A percentile compares a stretch with the other conserved stretches of the same genome.
Conservation (phyloP, 2,329 filamentous ascomycete genomes). For the Penicillium rolfsii region DNA sequence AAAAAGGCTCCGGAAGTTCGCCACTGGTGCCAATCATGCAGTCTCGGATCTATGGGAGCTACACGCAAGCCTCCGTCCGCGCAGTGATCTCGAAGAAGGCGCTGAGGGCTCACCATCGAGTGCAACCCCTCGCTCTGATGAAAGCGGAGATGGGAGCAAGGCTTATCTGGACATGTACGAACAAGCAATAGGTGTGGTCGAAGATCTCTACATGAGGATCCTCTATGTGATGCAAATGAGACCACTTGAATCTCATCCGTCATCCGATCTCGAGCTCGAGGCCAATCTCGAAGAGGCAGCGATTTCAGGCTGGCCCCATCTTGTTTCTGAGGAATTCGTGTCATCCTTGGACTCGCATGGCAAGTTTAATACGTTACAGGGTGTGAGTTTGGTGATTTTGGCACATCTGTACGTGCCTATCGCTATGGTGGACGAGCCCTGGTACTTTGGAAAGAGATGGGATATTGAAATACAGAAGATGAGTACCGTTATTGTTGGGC, state of each 20-base stretch:
- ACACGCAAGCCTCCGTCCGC: not conserved
- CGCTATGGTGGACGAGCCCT: constrained; percentile 11
- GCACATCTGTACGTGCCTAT: constrained; percentile 25
- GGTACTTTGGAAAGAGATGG: constrained; percentile 14
- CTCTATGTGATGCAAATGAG: constrained; percentile 21
- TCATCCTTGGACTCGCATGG: constrained; percentile 10
- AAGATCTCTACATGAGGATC: constrained; percentile 20
- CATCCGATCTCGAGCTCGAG: constrained; percentile 18
- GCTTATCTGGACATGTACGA: constrained; percentile 1
- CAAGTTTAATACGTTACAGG: not conserved
- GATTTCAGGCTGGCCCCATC: constrained; percentile 21
- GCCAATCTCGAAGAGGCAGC: constrained; percentile 26
- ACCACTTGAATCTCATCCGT: constrained; percentile 3
- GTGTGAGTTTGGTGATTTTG: constrained; percentile 20
- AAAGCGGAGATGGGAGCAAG: not conserved
- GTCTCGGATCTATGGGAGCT: constrained; percentile 4
- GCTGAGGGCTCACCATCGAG: not conserved
- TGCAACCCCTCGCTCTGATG: not conserved
- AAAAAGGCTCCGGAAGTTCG: constrained; percentile 11
- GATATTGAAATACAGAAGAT: constrained; percentile 17
- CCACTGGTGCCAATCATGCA: constrained; percentile 4
- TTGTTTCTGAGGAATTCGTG: constrained; percentile 20
- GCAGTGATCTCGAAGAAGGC: not conserved
- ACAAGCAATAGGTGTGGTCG: constrained; percentile 14
- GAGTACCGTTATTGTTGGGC: not conserved